phyloP scores from a whole-genome alignment of 331 rosid species.

The Phaseolus coccineus region DNA sequence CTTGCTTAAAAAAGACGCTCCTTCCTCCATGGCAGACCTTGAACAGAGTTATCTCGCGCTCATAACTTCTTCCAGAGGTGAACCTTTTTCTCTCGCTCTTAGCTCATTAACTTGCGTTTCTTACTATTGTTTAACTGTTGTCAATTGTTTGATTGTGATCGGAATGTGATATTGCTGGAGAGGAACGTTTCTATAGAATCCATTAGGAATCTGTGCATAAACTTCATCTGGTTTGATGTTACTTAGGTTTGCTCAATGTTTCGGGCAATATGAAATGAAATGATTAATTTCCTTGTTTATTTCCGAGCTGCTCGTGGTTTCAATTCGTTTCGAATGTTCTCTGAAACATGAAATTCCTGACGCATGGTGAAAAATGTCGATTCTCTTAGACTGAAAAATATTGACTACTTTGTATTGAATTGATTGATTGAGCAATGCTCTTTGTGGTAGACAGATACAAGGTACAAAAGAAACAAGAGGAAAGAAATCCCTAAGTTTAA shows the following conservation, averaged over 20 bases:
- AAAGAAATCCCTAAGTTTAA: not conserved
- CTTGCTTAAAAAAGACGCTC: slow-evolving; percentile 23
- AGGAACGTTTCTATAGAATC: not conserved
- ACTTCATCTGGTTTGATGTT: not conserved
- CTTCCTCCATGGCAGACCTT: slow-evolving; percentile 38
- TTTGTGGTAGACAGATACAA: not conserved
- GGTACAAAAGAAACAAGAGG: not conserved
- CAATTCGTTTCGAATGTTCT: not conserved
- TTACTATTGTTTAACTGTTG: not conserved
- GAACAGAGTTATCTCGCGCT: slow-evolving; percentile 52
- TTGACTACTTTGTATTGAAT: slow-evolving; percentile 8
- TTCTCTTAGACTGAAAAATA: not conserved
- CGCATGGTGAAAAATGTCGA: not conserved
- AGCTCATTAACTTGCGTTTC: slow-evolving; percentile 19
- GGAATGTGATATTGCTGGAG: slow-evolving; percentile 12
- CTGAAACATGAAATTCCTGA: not conserved
- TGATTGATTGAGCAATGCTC: not conserved
- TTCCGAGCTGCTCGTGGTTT: slow-evolving; percentile 25
- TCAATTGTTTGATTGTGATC: slow-evolving; percentile 17
- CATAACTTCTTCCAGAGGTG: slow-evolving; percentile 54
- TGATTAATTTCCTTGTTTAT: not conserved
- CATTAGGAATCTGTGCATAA: not conserved
- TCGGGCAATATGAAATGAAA: slow-evolving; percentile 13
- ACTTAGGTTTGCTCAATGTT: not conserved
- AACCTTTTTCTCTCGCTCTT: not conserved